Percentiles rank a stretch among this genome's conserved stretches.
phyloP scores from a whole-genome alignment of 768 basidiomycete species.

The Termitomyces titanicus region DNA sequence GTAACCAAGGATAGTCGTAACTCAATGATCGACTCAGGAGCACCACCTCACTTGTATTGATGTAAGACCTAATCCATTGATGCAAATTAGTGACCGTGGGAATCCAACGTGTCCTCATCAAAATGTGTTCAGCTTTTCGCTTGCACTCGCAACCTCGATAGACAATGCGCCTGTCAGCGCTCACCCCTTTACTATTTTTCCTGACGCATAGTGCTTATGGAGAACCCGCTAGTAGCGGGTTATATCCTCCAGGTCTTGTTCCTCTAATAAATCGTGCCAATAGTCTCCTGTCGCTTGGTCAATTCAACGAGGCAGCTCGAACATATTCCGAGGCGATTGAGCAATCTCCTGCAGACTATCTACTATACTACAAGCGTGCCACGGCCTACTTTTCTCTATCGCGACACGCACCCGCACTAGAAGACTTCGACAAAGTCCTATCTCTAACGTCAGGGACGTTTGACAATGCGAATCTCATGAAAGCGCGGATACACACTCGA shows the following conservation, averaged over 20 bases:
- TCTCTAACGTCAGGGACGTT: slow-evolving; percentile 72
- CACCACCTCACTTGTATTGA: too few relatives aligned
- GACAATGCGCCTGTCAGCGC: slow-evolving; percentile 33
- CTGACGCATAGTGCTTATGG: slow-evolving; percentile 21
- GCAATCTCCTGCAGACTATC: slow-evolving; percentile 82
- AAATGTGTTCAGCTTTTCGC: neutral
- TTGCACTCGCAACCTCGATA: neutral
- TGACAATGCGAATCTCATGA: slow-evolving; percentile 81
- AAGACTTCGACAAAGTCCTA: slow-evolving; percentile 85
- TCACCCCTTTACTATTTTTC: slow-evolving; percentile 29
- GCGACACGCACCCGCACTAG: slow-evolving; percentile 68
- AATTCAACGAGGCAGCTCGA: slow-evolving; percentile 78
- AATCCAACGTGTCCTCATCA: slow-evolving; percentile 12
- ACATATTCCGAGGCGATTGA: slow-evolving; percentile 86
- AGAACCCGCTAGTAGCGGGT: slow-evolving; percentile 31
- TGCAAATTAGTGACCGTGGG: slow-evolving; percentile 12
- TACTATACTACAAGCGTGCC: slow-evolving; percentile 89
- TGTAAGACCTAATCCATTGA: too few relatives aligned
- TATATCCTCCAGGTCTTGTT: slow-evolving; percentile 67
- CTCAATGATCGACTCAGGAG: too few relatives aligned
- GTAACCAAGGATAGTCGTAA: too few relatives aligned
- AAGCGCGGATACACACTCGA: slow-evolving; percentile 77
- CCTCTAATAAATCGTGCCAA: slow-evolving; percentile 75
- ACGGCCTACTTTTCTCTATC: slow-evolving; percentile 83
- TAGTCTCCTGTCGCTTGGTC: slow-evolving; percentile 64